Base-by-base conservation (phyloP, 2,329 filamentous ascomycete genomes). In the Trichothecium sympodiale region DNA sequence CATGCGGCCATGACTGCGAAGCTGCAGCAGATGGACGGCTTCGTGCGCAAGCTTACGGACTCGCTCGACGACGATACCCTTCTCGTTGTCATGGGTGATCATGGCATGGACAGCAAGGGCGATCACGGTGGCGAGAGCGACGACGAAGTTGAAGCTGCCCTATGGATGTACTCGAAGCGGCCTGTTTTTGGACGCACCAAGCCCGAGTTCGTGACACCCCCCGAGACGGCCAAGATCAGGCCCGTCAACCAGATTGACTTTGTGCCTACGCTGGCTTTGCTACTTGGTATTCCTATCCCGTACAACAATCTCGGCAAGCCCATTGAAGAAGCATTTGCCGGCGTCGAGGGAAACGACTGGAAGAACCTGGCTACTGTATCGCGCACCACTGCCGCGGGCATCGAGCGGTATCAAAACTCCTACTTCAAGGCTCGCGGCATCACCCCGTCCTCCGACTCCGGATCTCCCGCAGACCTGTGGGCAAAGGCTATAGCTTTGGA, bases 121-220 rank as follows among this genome's bases (percentile, higher is more conserved):
- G 91, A 98, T 46, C 91, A 98, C 52, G 91, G 91, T n/a, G 91
- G 91, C 37, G 91, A 98, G 63, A 95, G 89, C 23, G 85, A 95
- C 46, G 87, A 96, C 44, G 91, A 98, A 56, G 76, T 98, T 6
- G 79, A 98, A 57, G 87, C 91, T 38, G 87, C 91, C 3, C 59
- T 98, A 32, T 98, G 91, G 89, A 94, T 98, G 87, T 98, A 96
- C 56, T 94, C 91, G 2, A 94, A 88, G 57, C 80, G 76, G 46
- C 77, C 78, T 1, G 57, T 84, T 8, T 98, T 98, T 56, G 91
- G 91, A 13, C 78, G 87, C 28, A 83, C 76, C 2, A 67, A 74
- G 33, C 62, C 74, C 3, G 71, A 75, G 5, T 71, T 69, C 44
- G 53, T 60, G 12, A 61, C 65, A 15, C 79, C 77, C 14, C 78